Percentiles rank a stretch among this genome's conserved stretches.
phyloP scores from a whole-genome alignment of 2,329 filamentous ascomycete genomes.

The Colletotrichum euphorbiae region DNA sequence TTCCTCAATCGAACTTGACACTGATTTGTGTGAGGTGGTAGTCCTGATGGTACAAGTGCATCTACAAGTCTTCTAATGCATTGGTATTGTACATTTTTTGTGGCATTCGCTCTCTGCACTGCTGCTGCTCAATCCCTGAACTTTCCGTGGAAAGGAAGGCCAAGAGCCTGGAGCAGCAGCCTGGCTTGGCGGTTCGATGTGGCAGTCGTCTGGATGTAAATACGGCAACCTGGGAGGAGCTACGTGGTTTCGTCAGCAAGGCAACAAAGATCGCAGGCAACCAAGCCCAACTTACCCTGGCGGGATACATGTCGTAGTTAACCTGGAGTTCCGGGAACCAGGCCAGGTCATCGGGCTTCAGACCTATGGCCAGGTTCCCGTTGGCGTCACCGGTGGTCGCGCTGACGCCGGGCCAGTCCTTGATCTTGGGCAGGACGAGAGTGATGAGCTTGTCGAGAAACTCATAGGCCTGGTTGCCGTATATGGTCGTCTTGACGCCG shows the following conservation, averaged over 20 bases:
- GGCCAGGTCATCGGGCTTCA: constrained; percentile 79
- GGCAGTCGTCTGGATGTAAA: constrained; percentile 86
- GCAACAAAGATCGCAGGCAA: constrained; percentile 61
- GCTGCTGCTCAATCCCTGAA: constrained; percentile 54
- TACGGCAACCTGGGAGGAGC: constrained; percentile 87
- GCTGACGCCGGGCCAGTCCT: constrained; percentile 85
- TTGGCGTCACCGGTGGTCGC: constrained; percentile 81
- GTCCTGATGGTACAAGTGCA: constrained; percentile 38
- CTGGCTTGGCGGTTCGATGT: constrained; percentile 87
- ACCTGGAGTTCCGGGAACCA: constrained; percentile 94
- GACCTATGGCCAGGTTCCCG: constrained; percentile 88
- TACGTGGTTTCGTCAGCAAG: constrained; percentile 48
- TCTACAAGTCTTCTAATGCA: constrained; percentile 36
- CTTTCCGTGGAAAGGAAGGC: constrained; percentile 82
- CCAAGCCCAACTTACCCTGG: constrained; percentile 48
- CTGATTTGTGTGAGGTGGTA: constrained; percentile 6
- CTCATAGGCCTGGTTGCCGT: constrained; percentile 85
- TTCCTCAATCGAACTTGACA: not conserved
- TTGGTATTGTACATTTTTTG: constrained; percentile 36
- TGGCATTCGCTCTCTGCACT: not conserved
- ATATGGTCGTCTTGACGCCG: constrained; percentile 81
- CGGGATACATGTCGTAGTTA: constrained; percentile 83
- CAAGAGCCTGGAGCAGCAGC: constrained; percentile 67
- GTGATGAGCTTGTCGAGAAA: constrained; percentile 92
- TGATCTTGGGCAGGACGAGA: constrained; percentile 92